Percentiles rank a stretch among this genome's conserved stretches.
Conservation (phyloP, 2,329 filamentous ascomycete genomes). For the Beauveria sp. region DNA sequence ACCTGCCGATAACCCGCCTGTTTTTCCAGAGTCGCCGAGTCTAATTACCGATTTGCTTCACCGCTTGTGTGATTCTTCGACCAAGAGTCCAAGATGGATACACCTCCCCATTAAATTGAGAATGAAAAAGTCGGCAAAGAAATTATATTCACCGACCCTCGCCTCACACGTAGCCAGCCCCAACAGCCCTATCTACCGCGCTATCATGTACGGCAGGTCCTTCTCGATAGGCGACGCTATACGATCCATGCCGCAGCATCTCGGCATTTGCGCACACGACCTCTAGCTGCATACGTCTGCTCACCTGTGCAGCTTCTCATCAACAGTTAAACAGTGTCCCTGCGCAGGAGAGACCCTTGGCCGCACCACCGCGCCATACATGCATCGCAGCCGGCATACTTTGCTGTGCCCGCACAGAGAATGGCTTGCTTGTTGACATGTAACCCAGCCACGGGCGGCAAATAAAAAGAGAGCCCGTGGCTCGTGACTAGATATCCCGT, state of each 20-base stretch:
- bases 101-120: not conserved
- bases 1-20: too few species aligned
- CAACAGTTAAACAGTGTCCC: not conserved
- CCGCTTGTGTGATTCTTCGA: not conserved
- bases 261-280: conserved; percentile 1
- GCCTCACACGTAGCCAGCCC: not conserved
- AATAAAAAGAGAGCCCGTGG: not conserved
- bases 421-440: not conserved
- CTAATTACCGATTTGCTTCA: not conserved
- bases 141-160: not conserved
- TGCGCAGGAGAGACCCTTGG: not conserved
- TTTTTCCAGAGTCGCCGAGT: too few species aligned
- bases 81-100: not conserved
- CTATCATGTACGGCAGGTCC: not conserved
- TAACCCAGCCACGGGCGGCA: not conserved
- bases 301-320: not conserved
- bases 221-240: not conserved
- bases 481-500: not conserved
- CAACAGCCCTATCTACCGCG: not conserved
- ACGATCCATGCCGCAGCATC: not conserved
- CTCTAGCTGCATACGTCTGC: not conserved
- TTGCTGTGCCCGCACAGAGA: not conserved
- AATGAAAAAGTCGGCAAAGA: not conserved
- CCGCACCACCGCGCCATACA: not conserved
- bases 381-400: not conserved